phyloP scores from a whole-genome alignment of 2,329 filamentous ascomycete species.

The Metarhizium humberi region DNA sequence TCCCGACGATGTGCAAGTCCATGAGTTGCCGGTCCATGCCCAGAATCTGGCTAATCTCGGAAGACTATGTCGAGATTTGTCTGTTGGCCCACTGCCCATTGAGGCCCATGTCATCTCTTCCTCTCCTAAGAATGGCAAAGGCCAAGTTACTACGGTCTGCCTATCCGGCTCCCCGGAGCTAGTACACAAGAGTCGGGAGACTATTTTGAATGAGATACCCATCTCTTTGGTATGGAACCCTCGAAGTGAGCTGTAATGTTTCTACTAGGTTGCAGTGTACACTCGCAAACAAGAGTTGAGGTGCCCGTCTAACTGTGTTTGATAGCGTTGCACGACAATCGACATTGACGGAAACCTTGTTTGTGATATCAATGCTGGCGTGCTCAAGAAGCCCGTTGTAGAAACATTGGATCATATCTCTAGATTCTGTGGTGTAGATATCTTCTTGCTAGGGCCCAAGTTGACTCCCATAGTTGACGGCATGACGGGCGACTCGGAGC shows the following conservation, averaged over 20 bases:
- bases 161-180: conserved; percentile 80
- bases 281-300: neutral
- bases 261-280: neutral
- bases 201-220: conserved; percentile 83
- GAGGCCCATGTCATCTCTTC: conserved; percentile 79
- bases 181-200: conserved; percentile 82
- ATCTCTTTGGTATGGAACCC: conserved; percentile 70
- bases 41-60: conserved; percentile 75
- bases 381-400: conserved; percentile 66
- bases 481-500: conserved; percentile 68
- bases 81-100: conserved; percentile 58
- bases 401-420: conserved; percentile 83
- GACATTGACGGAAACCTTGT: conserved; percentile 90
- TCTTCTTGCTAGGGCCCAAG: conserved; percentile 90
- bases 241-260: neutral
- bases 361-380: conserved; percentile 58
- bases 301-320: conserved; percentile 6
- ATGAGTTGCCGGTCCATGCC: conserved; percentile 85
- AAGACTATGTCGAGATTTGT: conserved; percentile 73
- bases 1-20: conserved; percentile 71
- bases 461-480: conserved; percentile 67
- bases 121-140: conserved; percentile 62
- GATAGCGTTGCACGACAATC: conserved; percentile 73
- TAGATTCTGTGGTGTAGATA: conserved; percentile 84
- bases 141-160: conserved; percentile 77